Evolutionary conservation across 768 basidiomycete genomes (phyloP).

Genomic region (Pisolithus marmoratus): DNA sequence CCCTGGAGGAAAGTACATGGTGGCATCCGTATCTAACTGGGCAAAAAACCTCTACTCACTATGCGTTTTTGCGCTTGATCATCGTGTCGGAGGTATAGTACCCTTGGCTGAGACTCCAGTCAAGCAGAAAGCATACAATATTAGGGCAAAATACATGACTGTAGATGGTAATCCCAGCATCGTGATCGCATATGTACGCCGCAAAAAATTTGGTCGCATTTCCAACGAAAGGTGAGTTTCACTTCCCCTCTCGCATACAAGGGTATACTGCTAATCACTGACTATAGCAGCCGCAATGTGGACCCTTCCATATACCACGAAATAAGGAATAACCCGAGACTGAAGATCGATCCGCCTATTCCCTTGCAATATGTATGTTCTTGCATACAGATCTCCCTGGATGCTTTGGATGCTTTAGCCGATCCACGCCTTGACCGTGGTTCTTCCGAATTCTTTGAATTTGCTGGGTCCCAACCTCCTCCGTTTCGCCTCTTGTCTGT

Average conservation of each 20-base stretch:
- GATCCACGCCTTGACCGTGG: slow-evolving; percentile 36
- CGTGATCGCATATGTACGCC: slow-evolving; percentile 47
- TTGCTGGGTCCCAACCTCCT: slow-evolving; percentile 29
- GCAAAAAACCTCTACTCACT: slow-evolving; percentile 43
- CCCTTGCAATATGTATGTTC: slow-evolving; percentile 41
- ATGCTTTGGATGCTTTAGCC: slow-evolving; percentile 38
- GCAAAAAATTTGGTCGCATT: slow-evolving; percentile 24
- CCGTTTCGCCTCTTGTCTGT: slow-evolving; percentile 38
- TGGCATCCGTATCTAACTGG: slow-evolving; percentile 51
- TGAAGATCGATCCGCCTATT: slow-evolving; percentile 37
- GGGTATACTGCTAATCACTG: slow-evolving; percentile 2
- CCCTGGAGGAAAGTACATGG: slow-evolving; percentile 63
- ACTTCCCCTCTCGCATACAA: not conserved
- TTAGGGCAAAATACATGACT: slow-evolving; percentile 58
- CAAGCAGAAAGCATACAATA: slow-evolving; percentile 45
- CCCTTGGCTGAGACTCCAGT: slow-evolving; percentile 47
- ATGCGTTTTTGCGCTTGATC: slow-evolving; percentile 51
- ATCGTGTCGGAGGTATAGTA: slow-evolving; percentile 35
- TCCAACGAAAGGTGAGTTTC: slow-evolving; percentile 13
- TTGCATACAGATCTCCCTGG: slow-evolving; percentile 38
- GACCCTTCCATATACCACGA: slow-evolving; percentile 29
- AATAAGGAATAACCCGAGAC: slow-evolving; percentile 27
- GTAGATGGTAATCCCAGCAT: slow-evolving; percentile 42
- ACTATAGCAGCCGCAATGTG: slow-evolving; percentile 9
- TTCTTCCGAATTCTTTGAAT: slow-evolving; percentile 32